A percentile compares a stretch with the other conserved stretches of the same genome.
Conservation (phyloP, 139 green algal species). For the Edaphochlamys debaryana region DNA sequence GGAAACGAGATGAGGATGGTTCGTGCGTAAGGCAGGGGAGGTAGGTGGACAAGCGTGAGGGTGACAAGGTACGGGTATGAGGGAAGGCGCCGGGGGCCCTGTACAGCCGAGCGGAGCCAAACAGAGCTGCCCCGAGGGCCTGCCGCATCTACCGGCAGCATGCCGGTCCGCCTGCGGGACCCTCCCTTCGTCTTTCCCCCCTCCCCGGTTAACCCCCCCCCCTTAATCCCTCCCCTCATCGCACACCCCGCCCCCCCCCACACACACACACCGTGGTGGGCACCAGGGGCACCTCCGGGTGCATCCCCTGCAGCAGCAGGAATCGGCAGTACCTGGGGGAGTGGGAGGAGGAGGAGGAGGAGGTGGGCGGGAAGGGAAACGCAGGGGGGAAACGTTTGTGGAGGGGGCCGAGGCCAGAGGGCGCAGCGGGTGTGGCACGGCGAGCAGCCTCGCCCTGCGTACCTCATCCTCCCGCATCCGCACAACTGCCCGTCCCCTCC, state of each 20-base stretch:
- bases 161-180: too few relatives aligned
- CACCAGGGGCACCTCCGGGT: conserved; percentile 13
- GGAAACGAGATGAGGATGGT: background rate
- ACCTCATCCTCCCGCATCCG: too few relatives aligned
- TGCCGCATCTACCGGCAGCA: too few relatives aligned
- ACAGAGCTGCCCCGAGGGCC: too few relatives aligned
- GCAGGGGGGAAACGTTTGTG: background rate
- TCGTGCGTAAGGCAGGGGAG: background rate
- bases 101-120: too few relatives aligned
- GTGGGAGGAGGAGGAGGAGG: background rate
- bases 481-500: too few relatives aligned
- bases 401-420: too few relatives aligned
- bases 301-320: conserved; percentile 36
- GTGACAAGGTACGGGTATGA: background rate
- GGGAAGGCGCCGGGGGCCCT: background rate
- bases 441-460: too few relatives aligned
- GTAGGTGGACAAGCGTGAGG: background rate
- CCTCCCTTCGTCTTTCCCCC: too few relatives aligned
- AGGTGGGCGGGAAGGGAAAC: background rate
- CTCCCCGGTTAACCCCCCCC: background rate
- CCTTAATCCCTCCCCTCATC: background rate
- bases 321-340: conserved; percentile 22
- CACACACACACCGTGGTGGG: conserved; percentile 17
- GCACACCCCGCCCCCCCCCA: background rate
- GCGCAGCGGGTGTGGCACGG: too few relatives aligned